Evolutionary conservation across 2,329 filamentous ascomycete species (phyloP), one percentile per base, ranked within the genome.

Genomic region (Cytospora piceicola): DNA sequence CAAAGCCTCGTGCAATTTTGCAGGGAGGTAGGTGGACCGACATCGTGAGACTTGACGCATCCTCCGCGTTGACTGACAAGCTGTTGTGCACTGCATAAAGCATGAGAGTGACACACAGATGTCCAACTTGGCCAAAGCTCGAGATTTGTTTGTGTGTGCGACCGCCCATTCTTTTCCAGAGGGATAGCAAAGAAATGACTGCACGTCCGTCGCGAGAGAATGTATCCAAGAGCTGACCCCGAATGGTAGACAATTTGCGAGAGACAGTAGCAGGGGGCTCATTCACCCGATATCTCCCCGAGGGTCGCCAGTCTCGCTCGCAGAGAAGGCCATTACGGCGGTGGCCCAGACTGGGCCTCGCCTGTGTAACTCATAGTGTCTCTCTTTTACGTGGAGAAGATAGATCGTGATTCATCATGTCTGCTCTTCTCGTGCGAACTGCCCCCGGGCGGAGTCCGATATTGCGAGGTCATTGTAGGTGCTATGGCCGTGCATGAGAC

Each of bases 31-130:
- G 51, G 46, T 36, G 53, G 60, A 14, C 22, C 14, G 60, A 20
- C 49, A 32, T 49, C 55, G 60, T 62, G 60, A 49, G 39, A 49
- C 60, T 63, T 51, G 36, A 53, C 36, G 53, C 51, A 27, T 36
- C 24, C 29, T 62, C 52, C 60, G 60, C 54, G 49, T 62, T 32
- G 53, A 42, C 14, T 56, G 60, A 51, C 46, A 63, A 57, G 60
- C 60, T 63, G 55, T 42, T 42, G 39, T 51, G 27, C 34, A 32
- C 46, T 63, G 53, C 30, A 56, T 54, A 14, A 32, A 53, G 32
- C 53, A 55, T 36, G 51, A 62, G 39, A 49, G 60, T 63, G 14
- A 36, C 29, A 63, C 60, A 57, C n/a, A 34, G 46, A 39, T 32
- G 20, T 27, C 46, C 60, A 61, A n/a, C 36, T 42, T 62, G 60